A percentile compares a stretch with the other conserved stretches of the same genome.
phyloP scores from a whole-genome alignment of 2,329 filamentous ascomycete species.

The Pseudocercospora ulei region DNA sequence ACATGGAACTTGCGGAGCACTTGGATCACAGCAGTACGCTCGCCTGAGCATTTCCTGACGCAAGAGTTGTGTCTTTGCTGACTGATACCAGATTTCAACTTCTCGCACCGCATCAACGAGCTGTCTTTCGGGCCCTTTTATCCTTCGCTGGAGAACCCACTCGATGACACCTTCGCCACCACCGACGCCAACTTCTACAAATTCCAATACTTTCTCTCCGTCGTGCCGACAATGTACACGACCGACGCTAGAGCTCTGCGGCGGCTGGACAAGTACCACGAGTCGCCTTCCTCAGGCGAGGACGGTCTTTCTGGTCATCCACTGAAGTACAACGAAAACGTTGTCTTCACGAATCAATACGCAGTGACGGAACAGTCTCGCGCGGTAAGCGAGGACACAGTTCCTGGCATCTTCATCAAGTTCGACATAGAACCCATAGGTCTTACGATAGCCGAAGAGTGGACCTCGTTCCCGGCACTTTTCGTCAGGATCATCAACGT shows the following conservation, averaged over 20 bases:
- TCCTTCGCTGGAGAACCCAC: conserved; percentile 82
- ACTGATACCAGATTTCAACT: conserved; percentile 67
- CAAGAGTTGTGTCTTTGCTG: conserved; percentile 2
- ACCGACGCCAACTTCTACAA: conserved; percentile 78
- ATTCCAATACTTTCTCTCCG: conserved; percentile 93
- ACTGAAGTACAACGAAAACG: conserved; percentile 41
- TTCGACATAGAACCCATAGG: conserved; percentile 97
- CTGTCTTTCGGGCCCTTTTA: conserved; percentile 97
- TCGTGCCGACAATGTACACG: conserved; percentile 88
- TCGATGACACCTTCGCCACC: conserved; percentile 76
- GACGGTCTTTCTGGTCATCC: conserved; percentile 31
- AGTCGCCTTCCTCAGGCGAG: conserved; percentile 38
- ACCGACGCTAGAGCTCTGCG: conserved; percentile 40
- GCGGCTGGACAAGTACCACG: conserved; percentile 28
- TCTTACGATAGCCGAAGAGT: conserved; percentile 71
- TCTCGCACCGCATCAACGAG: conserved; percentile 91
- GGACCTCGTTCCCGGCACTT: conserved; percentile 64
- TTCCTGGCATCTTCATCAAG: conserved; percentile 95
- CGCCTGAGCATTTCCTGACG: background rate
- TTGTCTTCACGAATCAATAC: conserved; percentile 92
- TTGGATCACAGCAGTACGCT: conserved; percentile 67
- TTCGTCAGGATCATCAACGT: conserved; percentile 81
- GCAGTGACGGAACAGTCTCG: conserved; percentile 84
- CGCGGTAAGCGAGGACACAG: conserved; percentile 54
- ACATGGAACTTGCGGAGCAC: conserved; percentile 68